A percentile compares a stretch with the other conserved stretches of the same genome.
Evolutionary conservation across 2,329 filamentous ascomycete species (phyloP).

Genomic region (Zasmidium angulare): DNA sequence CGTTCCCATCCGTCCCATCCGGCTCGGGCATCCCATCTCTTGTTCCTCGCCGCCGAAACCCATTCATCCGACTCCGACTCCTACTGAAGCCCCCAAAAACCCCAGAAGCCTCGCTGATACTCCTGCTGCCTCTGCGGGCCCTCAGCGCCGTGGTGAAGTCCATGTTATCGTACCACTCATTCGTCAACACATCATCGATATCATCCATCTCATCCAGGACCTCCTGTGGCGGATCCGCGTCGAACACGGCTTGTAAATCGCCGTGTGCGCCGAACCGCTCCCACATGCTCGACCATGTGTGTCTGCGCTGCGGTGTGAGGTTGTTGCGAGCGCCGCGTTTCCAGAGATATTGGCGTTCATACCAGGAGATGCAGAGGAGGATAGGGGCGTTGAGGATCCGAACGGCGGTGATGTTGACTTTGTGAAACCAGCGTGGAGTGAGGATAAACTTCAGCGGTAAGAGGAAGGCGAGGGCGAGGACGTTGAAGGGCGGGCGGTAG

Average conservation of each 20-base stretch:
- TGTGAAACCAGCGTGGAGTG: slow-evolving; percentile 84
- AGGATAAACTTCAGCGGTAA: slow-evolving; percentile 76
- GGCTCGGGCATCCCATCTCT: background rate
- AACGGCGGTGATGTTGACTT: slow-evolving; percentile 77
- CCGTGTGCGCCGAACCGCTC: slow-evolving; percentile 69
- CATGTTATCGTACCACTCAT: slow-evolving; percentile 40
- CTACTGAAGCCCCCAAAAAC: slow-evolving; percentile 20
- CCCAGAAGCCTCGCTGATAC: slow-evolving; percentile 26
- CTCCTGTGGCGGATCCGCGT: slow-evolving; percentile 64
- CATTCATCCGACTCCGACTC: slow-evolving; percentile 20
- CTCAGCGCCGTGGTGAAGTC: slow-evolving; percentile 31
- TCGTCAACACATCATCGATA: slow-evolving; percentile 45
- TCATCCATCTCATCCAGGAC: slow-evolving; percentile 50
- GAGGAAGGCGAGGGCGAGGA: slow-evolving; percentile 71
- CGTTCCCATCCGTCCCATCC: background rate
- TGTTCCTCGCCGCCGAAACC: slow-evolving; percentile 8
- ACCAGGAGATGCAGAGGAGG: slow-evolving; percentile 67
- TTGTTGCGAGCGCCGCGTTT: slow-evolving; percentile 36
- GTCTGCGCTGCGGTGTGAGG: slow-evolving; percentile 34
- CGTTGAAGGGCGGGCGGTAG: slow-evolving; percentile 80
- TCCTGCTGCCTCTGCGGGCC: slow-evolving; percentile 27
- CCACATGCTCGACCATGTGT: slow-evolving; percentile 57
- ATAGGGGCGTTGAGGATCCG: slow-evolving; percentile 73
- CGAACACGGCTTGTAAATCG: slow-evolving; percentile 71
- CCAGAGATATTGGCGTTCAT: slow-evolving; percentile 72